phyloP scores from a whole-genome alignment of 176 grass and related monocot genomes.

The Miscanthus lutarioriparius region DNA sequence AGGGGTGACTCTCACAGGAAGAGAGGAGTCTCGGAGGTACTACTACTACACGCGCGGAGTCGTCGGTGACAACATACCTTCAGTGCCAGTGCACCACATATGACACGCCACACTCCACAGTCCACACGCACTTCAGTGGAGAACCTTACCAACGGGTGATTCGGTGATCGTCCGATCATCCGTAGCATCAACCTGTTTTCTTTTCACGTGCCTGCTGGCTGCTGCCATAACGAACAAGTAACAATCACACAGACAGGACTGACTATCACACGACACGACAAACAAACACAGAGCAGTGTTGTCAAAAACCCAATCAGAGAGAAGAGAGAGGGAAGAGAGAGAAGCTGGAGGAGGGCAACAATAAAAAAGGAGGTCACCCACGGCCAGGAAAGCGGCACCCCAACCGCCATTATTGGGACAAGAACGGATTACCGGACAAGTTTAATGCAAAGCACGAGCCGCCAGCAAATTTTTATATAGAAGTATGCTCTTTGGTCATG shows the following conservation, averaged over 20 bases:
- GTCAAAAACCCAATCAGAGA: neutral
- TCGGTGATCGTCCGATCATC: neutral
- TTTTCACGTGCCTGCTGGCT: neutral
- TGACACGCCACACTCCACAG: neutral
- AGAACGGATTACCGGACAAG: slow-evolving; percentile 48
- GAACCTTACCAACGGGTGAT: too few relatives aligned
- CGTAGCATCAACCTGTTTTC: neutral
- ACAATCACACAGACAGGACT: neutral
- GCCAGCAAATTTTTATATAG: neutral
- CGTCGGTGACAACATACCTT: too few relatives aligned
- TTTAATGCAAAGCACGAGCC: slow-evolving; percentile 31
- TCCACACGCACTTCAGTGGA: too few relatives aligned
- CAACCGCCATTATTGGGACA: slow-evolving; percentile 51
- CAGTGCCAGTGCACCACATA: too few relatives aligned
- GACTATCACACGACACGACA: neutral
- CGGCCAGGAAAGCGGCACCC: slow-evolving; percentile 44
- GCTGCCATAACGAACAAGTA: neutral
- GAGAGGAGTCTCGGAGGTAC: neutral
- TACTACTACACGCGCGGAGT: neutral
- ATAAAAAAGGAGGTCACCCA: slow-evolving; percentile 39
- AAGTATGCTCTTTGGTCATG: neutral
- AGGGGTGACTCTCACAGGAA: neutral
- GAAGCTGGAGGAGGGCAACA: neutral
- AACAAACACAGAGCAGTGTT: neutral
- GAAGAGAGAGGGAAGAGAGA: neutral